Conservation (phyloP, 1,284 basidiomycete species). For the Ceratobasidium sp. region DNA sequence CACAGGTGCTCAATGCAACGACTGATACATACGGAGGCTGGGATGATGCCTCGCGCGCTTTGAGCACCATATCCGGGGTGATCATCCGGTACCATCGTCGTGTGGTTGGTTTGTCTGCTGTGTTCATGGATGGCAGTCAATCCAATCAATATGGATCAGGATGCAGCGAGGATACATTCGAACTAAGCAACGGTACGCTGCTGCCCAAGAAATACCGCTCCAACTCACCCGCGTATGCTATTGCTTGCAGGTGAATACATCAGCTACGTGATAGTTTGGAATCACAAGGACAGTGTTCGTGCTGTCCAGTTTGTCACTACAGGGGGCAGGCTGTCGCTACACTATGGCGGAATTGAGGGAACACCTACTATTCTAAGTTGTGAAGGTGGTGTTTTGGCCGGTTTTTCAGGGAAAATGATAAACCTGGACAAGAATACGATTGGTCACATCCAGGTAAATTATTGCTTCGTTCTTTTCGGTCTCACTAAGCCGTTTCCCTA, state of each 20-base stretch:
- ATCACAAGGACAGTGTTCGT: neutral
- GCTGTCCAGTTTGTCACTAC: constrained; percentile 21
- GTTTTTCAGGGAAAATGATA: neutral
- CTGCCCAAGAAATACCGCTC: too few species aligned
- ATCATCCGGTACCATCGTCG: neutral
- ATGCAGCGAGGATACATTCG: neutral
- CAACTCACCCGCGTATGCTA: too few species aligned
- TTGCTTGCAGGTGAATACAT: constrained; percentile 23
- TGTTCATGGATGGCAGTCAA: neutral
- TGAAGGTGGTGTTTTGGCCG: constrained; percentile 13
- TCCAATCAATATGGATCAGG: neutral
- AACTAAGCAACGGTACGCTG: neutral
- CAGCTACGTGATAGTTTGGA: constrained; percentile 12
- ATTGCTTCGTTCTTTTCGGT: neutral
- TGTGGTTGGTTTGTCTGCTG: neutral
- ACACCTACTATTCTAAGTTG: neutral
- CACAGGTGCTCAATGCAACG: too few species aligned
- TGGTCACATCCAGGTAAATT: neutral
- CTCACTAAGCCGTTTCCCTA: neutral
- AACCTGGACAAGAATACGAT: neutral
- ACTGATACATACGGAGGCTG: too few species aligned
- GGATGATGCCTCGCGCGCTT: too few species aligned
- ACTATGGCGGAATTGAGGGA: neutral
- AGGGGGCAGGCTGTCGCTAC: neutral
- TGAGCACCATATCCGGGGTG: neutral